Base-by-base conservation (phyloP, 2,329 filamentous ascomycete species). In the Colletotrichum noveboracense region DNA sequence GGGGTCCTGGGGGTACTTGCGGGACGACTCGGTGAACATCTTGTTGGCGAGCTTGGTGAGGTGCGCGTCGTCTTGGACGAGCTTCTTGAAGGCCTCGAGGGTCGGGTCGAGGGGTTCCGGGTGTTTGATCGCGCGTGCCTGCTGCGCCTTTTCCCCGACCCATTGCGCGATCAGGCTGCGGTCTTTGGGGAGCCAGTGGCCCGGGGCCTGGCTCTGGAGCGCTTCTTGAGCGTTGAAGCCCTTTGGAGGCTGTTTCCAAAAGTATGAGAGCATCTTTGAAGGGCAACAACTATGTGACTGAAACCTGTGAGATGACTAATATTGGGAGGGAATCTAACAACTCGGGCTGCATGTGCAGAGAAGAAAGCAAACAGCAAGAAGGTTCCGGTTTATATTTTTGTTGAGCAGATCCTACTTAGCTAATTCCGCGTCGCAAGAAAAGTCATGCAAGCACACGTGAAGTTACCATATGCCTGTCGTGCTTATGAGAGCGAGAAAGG, bases 11-110 rank as follows among this genome's bases (percentile, higher is more conserved):
- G 56, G 36, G 16, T 64, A 69, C 5, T 60, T 26, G 18, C n/a
- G 58, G 6, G 71, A 68, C 1, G 65, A 55, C 8, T 73, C 65
- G 18, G 65, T 58, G 66, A 73, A 73, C 71, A 73, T 73, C 6
- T 24, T 32, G 14, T 73, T 28, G n/a, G 65, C 62, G 12, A 71
- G 62, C 14, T 24, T 32, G 26, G 52, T 9, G n/a, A 71, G 52
- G 13, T 56, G 14, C 4, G 52, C 18, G 2, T 60, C 34, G 8
- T 60, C 30, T 28, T 21, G 6, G 3, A 67, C 70, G 7, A 48
- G 4, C 7, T 32, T 48, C 12, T 56, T 24, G 16, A 71, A 21
- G 8, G 30, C 6, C 7, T 16, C 24, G 13, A 71, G 69, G 61
- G 60, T 66, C 7, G 69, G 61, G 16, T 58, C 43, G 13, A 64